Evolutionary conservation across 768 basidiomycete genomes (phyloP), one percentile per base, ranked within the genome.

Genomic region (Rhizopogon vesiculosus): DNA sequence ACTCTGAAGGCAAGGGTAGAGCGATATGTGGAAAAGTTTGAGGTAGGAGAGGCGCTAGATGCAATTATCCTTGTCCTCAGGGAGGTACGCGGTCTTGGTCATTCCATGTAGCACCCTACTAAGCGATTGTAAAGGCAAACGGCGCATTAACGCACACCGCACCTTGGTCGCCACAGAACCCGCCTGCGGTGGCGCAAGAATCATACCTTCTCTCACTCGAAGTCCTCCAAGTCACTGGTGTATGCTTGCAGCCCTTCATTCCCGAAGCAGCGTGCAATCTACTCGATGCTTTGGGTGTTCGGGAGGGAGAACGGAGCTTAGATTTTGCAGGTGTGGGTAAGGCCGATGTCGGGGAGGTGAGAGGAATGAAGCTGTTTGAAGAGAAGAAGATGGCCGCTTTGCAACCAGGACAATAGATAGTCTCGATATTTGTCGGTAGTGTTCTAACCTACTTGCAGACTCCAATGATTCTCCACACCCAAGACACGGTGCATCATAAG

Each of bases 231-330:
- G 71, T 91, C 5, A 74, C 78, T 1, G 87, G 84, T 0, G 84
- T 89, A 41, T 81, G 90, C 22, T 68, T 94, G 6, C 83, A 85
- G 64, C 91, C 93, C 2, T 83, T 93, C 70, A 82, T 90, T 62
- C 93, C 93, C 0, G 68, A 63, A 3, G 80, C 83, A 35, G 74
- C 85, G 3, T 68, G 62, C 25, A 72, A 70, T 45, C 65, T 95
- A 12, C 71, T 91, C 1, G 82, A 87, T 61, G 76, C 75, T 5
- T 69, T 93, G 33, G 76, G 75, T 0, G 71, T 87, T 9, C 54
- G 69, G 7, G 62, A 18, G 2, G 64, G 62, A 5, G 62, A 74
- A 56, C 69, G 79, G 38, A 69, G 60, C 2, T 57, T 73, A 53
- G 54, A 55, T 8, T 59, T 55, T 53, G 59, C 70, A 8, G 58